Evolutionary conservation across 257 asterid species (phyloP).

Genomic region (Solanum pimpinellifolium): DNA sequence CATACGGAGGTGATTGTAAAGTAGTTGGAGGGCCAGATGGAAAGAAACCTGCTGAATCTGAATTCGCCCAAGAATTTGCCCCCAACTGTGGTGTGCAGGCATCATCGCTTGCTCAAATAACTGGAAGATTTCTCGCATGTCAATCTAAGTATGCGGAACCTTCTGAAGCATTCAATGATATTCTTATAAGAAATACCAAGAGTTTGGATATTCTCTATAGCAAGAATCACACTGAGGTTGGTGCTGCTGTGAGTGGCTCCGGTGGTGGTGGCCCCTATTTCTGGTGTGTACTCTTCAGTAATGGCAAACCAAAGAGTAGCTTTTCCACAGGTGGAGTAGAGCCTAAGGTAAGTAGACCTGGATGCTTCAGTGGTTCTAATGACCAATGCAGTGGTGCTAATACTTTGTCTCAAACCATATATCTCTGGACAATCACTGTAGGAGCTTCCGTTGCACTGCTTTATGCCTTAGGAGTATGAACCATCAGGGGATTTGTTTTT

Average conservation of each 20-base stretch:
- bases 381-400: slow-evolving; percentile 42
- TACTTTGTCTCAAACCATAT: slow-evolving; percentile 5
- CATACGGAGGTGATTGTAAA: slow-evolving; percentile 67
- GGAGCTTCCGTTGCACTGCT: slow-evolving; percentile 27
- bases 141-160: slow-evolving; percentile 58
- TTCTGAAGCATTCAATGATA: slow-evolving; percentile 42
- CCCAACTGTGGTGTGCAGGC: slow-evolving; percentile 62
- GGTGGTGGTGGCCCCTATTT: slow-evolving; percentile 69
- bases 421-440: slow-evolving; percentile 18
- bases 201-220: slow-evolving; percentile 50
- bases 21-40: slow-evolving; percentile 68
- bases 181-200: slow-evolving; percentile 44
- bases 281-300: slow-evolving; percentile 86
- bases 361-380: slow-evolving; percentile 82
- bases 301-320: slow-evolving; percentile 52
- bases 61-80: slow-evolving; percentile 61
- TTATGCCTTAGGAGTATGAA: slow-evolving; percentile 14
- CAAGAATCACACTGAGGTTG: slow-evolving; percentile 81
- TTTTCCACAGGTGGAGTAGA: slow-evolving; percentile 45
- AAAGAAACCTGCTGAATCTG: slow-evolving; percentile 54
- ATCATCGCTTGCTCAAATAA: slow-evolving; percentile 49
- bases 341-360: slow-evolving; percentile 58
- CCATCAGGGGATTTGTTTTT: neutral
- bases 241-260: slow-evolving; percentile 82
- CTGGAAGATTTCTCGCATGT: slow-evolving; percentile 85